Percentiles rank a stretch among this genome's conserved stretches.
Conservation (phyloP, 768 basidiomycete species). For the Pleurotus tuber-regium region DNA sequence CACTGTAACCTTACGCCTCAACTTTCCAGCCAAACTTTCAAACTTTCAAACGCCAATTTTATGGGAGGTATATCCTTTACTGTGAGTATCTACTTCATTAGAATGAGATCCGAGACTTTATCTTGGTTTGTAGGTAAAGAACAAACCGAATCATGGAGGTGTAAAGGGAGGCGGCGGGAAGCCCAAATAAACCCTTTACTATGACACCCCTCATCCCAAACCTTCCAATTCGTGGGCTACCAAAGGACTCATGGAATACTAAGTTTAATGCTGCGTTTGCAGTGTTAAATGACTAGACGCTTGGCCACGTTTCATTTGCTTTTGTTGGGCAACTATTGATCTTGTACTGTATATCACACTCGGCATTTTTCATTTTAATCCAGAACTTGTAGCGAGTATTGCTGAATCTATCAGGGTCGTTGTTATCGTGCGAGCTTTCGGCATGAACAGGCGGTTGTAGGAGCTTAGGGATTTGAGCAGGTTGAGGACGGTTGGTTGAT, state of each 20-base stretch:
- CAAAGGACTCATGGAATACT: no score
- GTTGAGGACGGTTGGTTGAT: no score
- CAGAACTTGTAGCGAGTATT: no score
- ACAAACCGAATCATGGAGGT: constrained; percentile 10
- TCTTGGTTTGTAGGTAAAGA: constrained; percentile 3
- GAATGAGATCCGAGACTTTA: neutral
- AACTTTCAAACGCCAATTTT: no score
- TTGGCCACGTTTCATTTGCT: neutral
- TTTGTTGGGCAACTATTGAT: neutral
- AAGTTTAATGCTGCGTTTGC: neutral
- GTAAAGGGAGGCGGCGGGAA: neutral
- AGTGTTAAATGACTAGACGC: neutral
- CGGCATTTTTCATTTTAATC: no score
- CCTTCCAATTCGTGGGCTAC: neutral
- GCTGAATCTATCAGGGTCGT: no score
- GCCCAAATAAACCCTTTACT: neutral
- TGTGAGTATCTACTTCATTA: neutral
- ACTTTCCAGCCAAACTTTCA: no score
- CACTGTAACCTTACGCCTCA: no score
- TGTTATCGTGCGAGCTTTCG: no score
- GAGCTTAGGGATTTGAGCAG: no score
- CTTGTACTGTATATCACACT: no score
- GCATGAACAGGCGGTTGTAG: no score
- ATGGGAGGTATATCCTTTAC: constrained; percentile 1
- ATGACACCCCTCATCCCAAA: neutral